A percentile compares a stretch with the other conserved stretches of the same genome.
Evolutionary conservation across 805 yeast genomes (phyloP).

Genomic region (Candida jianshihensis): DNA sequence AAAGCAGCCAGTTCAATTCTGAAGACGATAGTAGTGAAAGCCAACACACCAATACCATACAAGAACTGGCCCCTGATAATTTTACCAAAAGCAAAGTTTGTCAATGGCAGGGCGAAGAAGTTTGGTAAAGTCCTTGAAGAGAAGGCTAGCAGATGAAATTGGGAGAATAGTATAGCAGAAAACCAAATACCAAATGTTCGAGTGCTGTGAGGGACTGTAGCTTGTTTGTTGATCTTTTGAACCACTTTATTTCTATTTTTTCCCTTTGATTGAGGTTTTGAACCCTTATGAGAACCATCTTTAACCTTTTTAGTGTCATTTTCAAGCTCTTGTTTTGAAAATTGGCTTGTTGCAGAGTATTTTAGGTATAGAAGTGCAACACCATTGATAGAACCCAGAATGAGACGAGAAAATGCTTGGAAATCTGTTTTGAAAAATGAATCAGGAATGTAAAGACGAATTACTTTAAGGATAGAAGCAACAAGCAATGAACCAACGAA

Average conservation of each 20-base stretch:
- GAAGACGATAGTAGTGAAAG: slow-evolving; percentile 61
- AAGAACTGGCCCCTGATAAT: slow-evolving; percentile 40
- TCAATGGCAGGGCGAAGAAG: slow-evolving; percentile 65
- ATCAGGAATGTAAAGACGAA: slow-evolving; percentile 13
- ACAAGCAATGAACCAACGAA: slow-evolving; percentile 65
- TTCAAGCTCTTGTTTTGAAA: background rate
- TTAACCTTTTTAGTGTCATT: no score
- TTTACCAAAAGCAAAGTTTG: slow-evolving; percentile 46
- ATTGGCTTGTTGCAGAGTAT: slow-evolving; percentile 11
- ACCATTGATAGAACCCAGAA: slow-evolving; percentile 60
- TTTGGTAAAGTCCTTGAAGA: slow-evolving; percentile 87
- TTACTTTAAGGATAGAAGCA: slow-evolving; percentile 38
- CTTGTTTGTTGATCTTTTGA: slow-evolving; percentile 7
- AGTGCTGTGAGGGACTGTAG: slow-evolving; percentile 5
- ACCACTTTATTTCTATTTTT: background rate
- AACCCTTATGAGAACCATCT: no score
- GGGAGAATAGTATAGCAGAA: slow-evolving; percentile 49
- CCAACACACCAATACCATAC: slow-evolving; percentile 43
- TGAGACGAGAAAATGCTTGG: slow-evolving; percentile 49
- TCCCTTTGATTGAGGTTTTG: no score
- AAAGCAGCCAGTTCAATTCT: slow-evolving; percentile 65
- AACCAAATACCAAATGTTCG: slow-evolving; percentile 49
- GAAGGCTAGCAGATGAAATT: slow-evolving; percentile 78
- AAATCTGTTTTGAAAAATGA: slow-evolving; percentile 37
- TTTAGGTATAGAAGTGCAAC: slow-evolving; percentile 45